Conservation (phyloP, 1,284 basidiomycete species). For the Dichomitus squalens region DNA sequence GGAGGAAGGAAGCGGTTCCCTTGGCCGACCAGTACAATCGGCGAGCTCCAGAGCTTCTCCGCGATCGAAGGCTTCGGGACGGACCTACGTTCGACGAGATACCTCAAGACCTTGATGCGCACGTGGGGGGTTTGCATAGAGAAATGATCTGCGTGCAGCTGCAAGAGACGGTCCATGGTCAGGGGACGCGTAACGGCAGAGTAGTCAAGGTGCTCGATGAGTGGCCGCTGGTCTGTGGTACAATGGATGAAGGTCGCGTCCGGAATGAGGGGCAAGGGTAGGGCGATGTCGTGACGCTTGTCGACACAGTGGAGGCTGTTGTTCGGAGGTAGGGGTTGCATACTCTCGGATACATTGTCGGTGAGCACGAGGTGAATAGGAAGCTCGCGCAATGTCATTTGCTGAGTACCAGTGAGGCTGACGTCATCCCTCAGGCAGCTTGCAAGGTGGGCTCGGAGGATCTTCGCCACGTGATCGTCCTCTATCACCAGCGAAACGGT, state of each 20-base stretch:
- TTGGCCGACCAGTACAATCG: slow-evolving; percentile 12
- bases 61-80: neutral
- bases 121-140: neutral
- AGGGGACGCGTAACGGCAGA: neutral
- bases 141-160: slow-evolving; percentile 6
- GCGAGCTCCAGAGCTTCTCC: neutral
- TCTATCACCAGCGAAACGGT: neutral
- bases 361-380: slow-evolving; percentile 10
- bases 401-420: neutral
- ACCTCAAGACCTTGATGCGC: slow-evolving; percentile 8
- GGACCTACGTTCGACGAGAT: neutral
- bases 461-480: neutral
- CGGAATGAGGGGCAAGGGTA: slow-evolving; percentile 4
- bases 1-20: slow-evolving; percentile 5
- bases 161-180: slow-evolving; percentile 1
- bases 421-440: neutral
- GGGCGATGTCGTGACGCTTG: neutral
- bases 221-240: neutral
- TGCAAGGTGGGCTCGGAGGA: slow-evolving; percentile 7
- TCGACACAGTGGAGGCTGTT: neutral
- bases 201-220: slow-evolving; percentile 15
- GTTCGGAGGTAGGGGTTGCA: neutral
- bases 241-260: slow-evolving; percentile 3
- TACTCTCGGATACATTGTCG: neutral
- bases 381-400: slow-evolving; percentile 3